A percentile compares a stretch with the other conserved stretches of the same genome.
phyloP scores from a whole-genome alignment of 2,329 filamentous ascomycete genomes.

The Trichophyton verrucosum region DNA sequence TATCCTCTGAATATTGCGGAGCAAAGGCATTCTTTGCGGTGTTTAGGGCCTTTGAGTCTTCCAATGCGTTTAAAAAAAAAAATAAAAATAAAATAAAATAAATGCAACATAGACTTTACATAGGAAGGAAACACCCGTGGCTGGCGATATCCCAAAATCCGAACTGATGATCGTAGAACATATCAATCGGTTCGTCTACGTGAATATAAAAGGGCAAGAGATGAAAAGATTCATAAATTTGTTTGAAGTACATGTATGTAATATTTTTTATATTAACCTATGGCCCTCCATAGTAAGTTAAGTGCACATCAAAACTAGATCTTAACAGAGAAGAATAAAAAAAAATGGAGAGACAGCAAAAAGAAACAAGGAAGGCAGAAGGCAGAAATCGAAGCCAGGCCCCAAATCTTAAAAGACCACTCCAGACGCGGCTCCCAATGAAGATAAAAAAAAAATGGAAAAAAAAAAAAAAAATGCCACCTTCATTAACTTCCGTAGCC shows the following conservation, averaged over 20 bases:
- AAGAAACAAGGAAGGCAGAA: not conserved
- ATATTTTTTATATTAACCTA: conserved; percentile 4
- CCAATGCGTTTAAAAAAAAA: not conserved
- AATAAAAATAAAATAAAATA: no score
- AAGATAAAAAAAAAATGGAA: not conserved
- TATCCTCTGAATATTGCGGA: not conserved
- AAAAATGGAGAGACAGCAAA: not conserved
- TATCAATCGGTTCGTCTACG: not conserved
- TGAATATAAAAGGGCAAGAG: not conserved
- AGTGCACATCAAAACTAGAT: not conserved
- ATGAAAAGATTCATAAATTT: no score
- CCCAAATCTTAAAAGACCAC: not conserved
- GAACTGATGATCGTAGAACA: not conserved
- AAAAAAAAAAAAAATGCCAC: not conserved
- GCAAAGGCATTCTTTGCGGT: not conserved
- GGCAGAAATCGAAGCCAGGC: not conserved
- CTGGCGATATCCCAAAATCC: not conserved
- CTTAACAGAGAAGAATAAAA: not conserved
- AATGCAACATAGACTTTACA: not conserved
- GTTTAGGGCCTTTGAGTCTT: not conserved
- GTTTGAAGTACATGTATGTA: not conserved
- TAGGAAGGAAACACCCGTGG: not conserved
- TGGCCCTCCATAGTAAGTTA: conserved; percentile 1
- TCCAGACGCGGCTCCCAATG: conserved; percentile 3
- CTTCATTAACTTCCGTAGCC: not conserved